Percentiles rank a stretch among this genome's conserved stretches.
Conservation (phyloP, 805 yeast genomes). For the Cephaloascus fragrans region DNA sequence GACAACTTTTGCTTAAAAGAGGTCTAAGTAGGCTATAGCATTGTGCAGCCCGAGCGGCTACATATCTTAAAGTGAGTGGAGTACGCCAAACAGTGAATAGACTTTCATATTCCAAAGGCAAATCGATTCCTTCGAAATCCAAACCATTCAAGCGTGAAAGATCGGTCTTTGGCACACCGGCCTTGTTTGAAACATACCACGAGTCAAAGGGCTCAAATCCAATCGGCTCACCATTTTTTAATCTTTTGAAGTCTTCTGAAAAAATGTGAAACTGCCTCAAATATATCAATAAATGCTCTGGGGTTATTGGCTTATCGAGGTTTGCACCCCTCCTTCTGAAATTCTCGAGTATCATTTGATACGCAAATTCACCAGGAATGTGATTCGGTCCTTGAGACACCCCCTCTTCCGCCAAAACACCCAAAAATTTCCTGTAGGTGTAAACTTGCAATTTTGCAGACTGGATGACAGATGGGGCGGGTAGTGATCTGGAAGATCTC, state of each 20-base stretch:
- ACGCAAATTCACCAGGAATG: conserved; percentile 16
- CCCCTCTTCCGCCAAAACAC: conserved; percentile 15
- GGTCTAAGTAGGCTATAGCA: conserved; percentile 23
- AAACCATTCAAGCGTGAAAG: not conserved
- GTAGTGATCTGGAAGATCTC: conserved; percentile 31
- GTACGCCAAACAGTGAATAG: conserved; percentile 35
- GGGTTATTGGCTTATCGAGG: conserved; percentile 37
- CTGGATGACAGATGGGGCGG: conserved; percentile 39
- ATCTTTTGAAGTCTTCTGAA: conserved; percentile 28
- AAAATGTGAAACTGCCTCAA: conserved; percentile 25
- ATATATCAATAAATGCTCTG: conserved; percentile 26
- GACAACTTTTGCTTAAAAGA: conserved; percentile 17
- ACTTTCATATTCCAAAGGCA: conserved; percentile 5
- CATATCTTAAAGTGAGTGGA: conserved; percentile 46
- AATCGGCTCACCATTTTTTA: conserved; percentile 35
- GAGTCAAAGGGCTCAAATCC: conserved; percentile 32
- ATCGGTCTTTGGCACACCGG: not conserved
- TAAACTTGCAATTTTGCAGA: conserved; percentile 51
- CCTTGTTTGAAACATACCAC: conserved; percentile 1
- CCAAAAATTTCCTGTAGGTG: conserved; percentile 45
- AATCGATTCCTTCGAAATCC: not conserved
- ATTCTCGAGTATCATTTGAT: conserved; percentile 34
- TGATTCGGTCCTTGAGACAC: not conserved
- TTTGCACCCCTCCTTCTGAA: conserved; percentile 36
- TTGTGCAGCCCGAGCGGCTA: conserved; percentile 48